Evolutionary conservation across 1,284 basidiomycete species (phyloP).

Genomic region (Schizopora paradoxa): DNA sequence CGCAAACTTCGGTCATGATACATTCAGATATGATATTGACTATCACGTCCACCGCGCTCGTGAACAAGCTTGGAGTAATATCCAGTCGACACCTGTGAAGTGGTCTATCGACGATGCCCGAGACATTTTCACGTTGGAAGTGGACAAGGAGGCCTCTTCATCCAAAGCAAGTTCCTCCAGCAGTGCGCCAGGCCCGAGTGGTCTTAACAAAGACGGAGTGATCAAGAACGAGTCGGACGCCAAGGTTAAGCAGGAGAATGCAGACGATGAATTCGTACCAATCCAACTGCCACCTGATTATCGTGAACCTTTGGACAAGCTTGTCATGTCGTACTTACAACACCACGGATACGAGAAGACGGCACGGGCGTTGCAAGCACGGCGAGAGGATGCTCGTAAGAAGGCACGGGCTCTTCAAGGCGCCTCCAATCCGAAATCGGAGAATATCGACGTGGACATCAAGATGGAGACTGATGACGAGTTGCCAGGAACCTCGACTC

Average conservation of each 20-base stretch:
- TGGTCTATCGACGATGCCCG: slow-evolving; percentile 18
- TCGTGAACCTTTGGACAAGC: slow-evolving; percentile 49
- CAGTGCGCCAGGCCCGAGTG: too few species aligned
- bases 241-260: slow-evolving; percentile 20
- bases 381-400: slow-evolving; percentile 28
- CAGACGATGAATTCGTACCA: slow-evolving; percentile 21
- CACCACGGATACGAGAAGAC: slow-evolving; percentile 76
- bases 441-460: slow-evolving; percentile 13
- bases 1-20: slow-evolving; percentile 81
- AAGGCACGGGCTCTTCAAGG: slow-evolving; percentile 8
- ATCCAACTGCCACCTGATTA: slow-evolving; percentile 14
- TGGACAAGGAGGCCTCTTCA: slow-evolving; percentile 23
- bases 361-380: slow-evolving; percentile 57
- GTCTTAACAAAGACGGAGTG: slow-evolving; percentile 4
- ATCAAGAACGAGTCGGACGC: slow-evolving; percentile 7
- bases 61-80: slow-evolving; percentile 56
- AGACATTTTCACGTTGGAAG: slow-evolving; percentile 19
- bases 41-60: slow-evolving; percentile 67
- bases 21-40: slow-evolving; percentile 86
- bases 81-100: slow-evolving; percentile 48
- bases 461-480: slow-evolving; percentile 25
- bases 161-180: slow-evolving; percentile 7
- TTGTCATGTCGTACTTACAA: slow-evolving; percentile 73
- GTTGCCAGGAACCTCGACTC: not conserved
- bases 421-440: slow-evolving; percentile 13